Base-by-base conservation (phyloP, 2,329 filamentous ascomycete genomes). In the Botrytis aclada region DNA sequence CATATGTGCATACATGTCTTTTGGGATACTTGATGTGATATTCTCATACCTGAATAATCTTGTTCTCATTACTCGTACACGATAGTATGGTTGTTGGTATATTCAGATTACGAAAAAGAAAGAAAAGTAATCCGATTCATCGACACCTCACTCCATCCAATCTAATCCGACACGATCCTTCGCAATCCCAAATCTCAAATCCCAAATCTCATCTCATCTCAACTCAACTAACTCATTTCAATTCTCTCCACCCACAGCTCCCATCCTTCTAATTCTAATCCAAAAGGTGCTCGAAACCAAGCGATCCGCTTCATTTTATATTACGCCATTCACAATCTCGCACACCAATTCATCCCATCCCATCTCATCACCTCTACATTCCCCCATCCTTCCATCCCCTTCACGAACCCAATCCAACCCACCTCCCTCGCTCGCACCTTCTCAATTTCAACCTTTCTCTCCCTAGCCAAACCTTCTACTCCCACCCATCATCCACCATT, bases 401-500 rank as follows among this genome's bases (percentile, higher is more conserved):
- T 18, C 41, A 22, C 51, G 14, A 51, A n/a, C 47, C 10, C 45
- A 47, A 12, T 18, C 9, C 4, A 47, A 47, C 4, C 25, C 3
- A 54, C 18, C 18, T 56, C 51, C n/a, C 12, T 6, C 8, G 14
- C 25, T 10, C 8, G 14, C 25, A 5, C 16, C 54, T 14, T 18
- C 14, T 25, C 3, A 56, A 20, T 56, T 6, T 29, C 29, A 25
- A n/a, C 2, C 18, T 14, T 51, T 51, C 22, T 45, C 9, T 51
- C 10, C 10, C 47, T 5, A 51, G 3, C 47, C 25, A 4, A 1
- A 51, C 25, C 22, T 25, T 51, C 22, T 25, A 8, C 45, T 47
- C 20, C 2, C 41, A 1, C 1, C 5, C 16, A 6, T 5, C 6
- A 20, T 8, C 18, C 7, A 1, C 18, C 18, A 8, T 45, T 20